Conservation (phyloP, 257 asterid species). For the Thymus quinquecostatus region DNA sequence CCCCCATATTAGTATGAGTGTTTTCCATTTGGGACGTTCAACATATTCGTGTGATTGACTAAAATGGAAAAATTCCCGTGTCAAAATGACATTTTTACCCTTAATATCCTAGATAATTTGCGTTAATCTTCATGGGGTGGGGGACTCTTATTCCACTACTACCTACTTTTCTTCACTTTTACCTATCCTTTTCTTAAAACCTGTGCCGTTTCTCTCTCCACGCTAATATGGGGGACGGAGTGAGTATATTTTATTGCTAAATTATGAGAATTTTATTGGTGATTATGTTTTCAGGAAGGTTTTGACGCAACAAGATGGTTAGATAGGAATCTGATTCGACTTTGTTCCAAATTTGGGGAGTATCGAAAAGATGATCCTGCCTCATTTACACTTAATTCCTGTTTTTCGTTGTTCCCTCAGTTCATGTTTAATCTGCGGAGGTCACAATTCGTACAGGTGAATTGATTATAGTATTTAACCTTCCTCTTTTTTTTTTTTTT, state of each 20-base stretch:
- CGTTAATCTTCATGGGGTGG: too few species aligned
- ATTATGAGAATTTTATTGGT: slow-evolving; percentile 10
- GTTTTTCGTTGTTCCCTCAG: slow-evolving; percentile 91
- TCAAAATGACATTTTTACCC: too few species aligned
- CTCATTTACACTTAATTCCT: slow-evolving; percentile 80
- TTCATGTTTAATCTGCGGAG: slow-evolving; percentile 96
- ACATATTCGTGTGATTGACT: too few species aligned
- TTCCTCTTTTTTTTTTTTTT: slow-evolving; percentile 17
- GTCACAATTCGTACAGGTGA: slow-evolving; percentile 95
- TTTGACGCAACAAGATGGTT: slow-evolving; percentile 97
- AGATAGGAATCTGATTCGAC: slow-evolving; percentile 91
- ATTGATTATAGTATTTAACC: slow-evolving; percentile 16
- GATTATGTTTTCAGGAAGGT: slow-evolving; percentile 66
- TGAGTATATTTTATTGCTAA: neutral
- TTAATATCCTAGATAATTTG: too few species aligned
- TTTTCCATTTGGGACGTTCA: too few species aligned
- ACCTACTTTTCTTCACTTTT: too few species aligned
- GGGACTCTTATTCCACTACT: too few species aligned
- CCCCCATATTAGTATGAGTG: too few species aligned
- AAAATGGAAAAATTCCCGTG: too few species aligned
- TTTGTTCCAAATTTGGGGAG: slow-evolving; percentile 96
- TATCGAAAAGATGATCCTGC: slow-evolving; percentile 94
- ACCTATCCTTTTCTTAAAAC: too few species aligned
- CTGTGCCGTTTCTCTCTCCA: too few species aligned
- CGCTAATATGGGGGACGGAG: too few species aligned